Percentiles rank a stretch among this genome's conserved stretches.
Evolutionary conservation across 345 rosid species (phyloP).

Genomic region (Alliaria petiolata): DNA sequence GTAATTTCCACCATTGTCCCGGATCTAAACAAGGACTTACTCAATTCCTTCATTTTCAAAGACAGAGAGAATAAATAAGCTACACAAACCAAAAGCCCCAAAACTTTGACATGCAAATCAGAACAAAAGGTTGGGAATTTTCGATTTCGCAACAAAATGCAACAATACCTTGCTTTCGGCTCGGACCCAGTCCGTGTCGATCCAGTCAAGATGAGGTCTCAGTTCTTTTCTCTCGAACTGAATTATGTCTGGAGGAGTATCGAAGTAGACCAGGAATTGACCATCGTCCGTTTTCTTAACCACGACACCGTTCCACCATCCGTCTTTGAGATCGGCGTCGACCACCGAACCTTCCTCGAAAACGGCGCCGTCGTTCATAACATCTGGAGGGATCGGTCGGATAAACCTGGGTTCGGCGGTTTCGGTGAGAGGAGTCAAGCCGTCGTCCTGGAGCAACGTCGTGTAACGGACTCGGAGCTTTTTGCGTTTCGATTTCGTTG

Average conservation of each 20-base stretch:
- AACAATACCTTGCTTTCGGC: conserved; percentile 32
- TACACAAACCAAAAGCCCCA: conserved; percentile 2
- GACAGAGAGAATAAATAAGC: conserved; percentile 4
- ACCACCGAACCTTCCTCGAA: conserved; percentile 39
- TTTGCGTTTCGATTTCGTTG: conserved; percentile 33
- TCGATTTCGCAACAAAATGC: neutral
- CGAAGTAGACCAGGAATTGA: conserved; percentile 43
- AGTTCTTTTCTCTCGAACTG: conserved; percentile 42
- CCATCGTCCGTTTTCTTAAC: conserved; percentile 32
- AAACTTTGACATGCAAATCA: conserved; percentile 14
- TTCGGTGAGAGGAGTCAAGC: conserved; percentile 21
- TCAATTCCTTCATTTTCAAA: conserved; percentile 38
- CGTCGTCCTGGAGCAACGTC: conserved; percentile 36
- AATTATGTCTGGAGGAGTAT: conserved; percentile 44
- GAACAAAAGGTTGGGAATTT: neutral
- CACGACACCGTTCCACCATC: conserved; percentile 58
- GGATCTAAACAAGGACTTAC: conserved; percentile 49
- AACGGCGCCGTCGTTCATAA: neutral
- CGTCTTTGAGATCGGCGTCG: conserved; percentile 41
- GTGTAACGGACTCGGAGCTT: conserved; percentile 40
- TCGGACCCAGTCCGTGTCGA: conserved; percentile 44
- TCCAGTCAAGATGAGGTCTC: conserved; percentile 53
- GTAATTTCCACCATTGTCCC: conserved; percentile 53
- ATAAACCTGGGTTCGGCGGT: conserved; percentile 34
- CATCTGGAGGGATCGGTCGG: conserved; percentile 48